Base-by-base conservation (phyloP, 768 basidiomycete genomes). In the Clitopilus passeckerianus region DNA sequence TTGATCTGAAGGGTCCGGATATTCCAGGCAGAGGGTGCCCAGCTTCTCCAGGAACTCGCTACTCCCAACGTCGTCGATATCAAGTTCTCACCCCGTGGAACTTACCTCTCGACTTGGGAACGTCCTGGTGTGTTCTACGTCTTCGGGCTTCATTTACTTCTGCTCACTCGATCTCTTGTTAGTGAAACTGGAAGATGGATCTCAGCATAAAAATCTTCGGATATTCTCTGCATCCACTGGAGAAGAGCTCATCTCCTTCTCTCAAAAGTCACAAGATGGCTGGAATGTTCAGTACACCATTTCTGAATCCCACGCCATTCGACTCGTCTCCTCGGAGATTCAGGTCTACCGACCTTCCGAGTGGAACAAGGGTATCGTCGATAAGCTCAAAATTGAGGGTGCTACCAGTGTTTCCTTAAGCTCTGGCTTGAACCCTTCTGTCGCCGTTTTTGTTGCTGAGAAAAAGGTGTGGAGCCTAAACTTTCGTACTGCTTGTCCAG, bases 61-160 rank as follows among this genome's bases (percentile, higher is more conserved):
- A 76, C 91, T 55, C 80, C 88, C 66, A 90, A 88, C 66, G 82
- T 90, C 62, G 70, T 94, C 56, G 97, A 98, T 68, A 71, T 98
- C 66, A 83, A 82, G 66, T 97, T 99, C 74, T 98, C 96, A 6
- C 95, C 97, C 9, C 84, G 90, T 61, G 95, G 93, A 37, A 93
- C 91, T 0, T 98, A 93, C 73, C 69, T 99, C 44, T 95, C 93
- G 57, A 95, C 93, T 53, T 98, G 95, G 93, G 95, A 98, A 75
- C 85, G 97, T 60, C 92, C 90, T 65, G 78, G 86, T 87, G 67
- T 56, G 80, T 71, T 57, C 14, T 58, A 15, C 8, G 7, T 7
- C 57, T 35, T 8, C 53, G 14, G 24, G 8, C 12, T 57, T 50
- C 7, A 35, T 50, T 33, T 24, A 23, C 41, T 20, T 43, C 53